Evolutionary conservation across 2,329 filamentous ascomycete species (phyloP), one percentile per base, ranked within the genome.

Genomic region (Fusarium papillatum): DNA sequence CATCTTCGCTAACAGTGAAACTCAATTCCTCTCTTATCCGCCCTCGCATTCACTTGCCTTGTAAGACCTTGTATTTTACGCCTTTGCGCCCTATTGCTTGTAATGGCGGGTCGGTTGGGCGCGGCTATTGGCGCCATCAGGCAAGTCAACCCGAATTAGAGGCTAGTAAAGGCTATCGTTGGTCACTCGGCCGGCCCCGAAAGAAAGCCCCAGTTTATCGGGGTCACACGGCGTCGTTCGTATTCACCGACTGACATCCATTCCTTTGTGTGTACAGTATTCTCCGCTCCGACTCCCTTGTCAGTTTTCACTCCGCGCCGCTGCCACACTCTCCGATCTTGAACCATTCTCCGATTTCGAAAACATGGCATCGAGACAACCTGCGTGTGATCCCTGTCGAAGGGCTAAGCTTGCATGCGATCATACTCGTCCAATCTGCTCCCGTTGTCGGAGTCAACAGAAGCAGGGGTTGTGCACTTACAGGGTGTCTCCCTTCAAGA

Each of bases 331-430:
- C 46, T 36, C 53, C 53, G 53, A 22, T 36, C 29, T 19, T 5
- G 10, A 17, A 17, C 19, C 19, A 2, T 55, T 55, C 29, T 57
- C 53, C 53, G 13, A 57, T 14, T 7, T 14, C 11, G 19, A 57
- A 16, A 16, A 34, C 13, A 57, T 57, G 53, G 53, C 53, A 2
- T 57, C 53, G 1, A 61, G 57, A 13, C 57, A 26, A 8, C 31
- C 59, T 11, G 59, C 59, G 24, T 62, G 59, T 43, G 59, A 62
- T n/a, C 59, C 59, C 59, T 62, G 59, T 14, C 8, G 59, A 17
- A 29, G 24, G 6, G 36, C 38, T 1, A 62, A 43, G 38, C 24
- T 62, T 11, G 59, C 59, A 43, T 62, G 59, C 38, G 59, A 62
- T 8, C 59, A 62, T 19, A n/a, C 11, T 29, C 59, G 59, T 4